Base-by-base conservation (phyloP, 2,329 filamentous ascomycete species). In the Dactylellina leptospora region DNA sequence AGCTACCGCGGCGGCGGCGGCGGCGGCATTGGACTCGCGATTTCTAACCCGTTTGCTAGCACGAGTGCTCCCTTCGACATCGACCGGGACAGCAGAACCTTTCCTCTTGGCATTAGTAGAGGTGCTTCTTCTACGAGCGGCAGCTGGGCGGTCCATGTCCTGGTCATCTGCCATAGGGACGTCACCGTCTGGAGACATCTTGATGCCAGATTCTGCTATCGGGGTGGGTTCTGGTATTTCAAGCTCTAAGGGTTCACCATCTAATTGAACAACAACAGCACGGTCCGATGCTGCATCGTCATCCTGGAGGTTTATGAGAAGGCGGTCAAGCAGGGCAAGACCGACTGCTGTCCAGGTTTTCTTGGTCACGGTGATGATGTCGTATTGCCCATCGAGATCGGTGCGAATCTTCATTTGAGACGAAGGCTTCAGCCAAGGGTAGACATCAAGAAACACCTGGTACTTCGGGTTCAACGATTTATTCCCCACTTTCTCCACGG, bases 11-110 rank as follows among this genome's bases (percentile, higher is more conserved):
- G 76, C 76, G 0, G 80, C 78, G 51, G 87, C 86, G 33, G 85
- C 86, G 2, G 78, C 80, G 8, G 80, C 78, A 9, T 84, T 82
- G 2, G 83, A 84, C 44, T 88, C 87, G 59, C 87, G 82, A 16
- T 86, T 84, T 47, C 87, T 83, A 27, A 87, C 87, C 53, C 88
- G 82, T 76, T 90, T 90, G 78, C 87, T 89, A 63, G 76, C 70
- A 13, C 76, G 73, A 16, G 75, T 75, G 27, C 75, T 74, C 22
- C 71, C 76, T 27, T 77, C 75, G 54, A 62, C 69, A 16, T 76
- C 75, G 22, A 73, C 72, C 1, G 75, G 75, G 11, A 76, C 72
- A 1, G 75, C 75, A 9, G 76, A 75, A n/a, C 74, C 74, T 44
- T 77, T 77, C 36, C 76, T 71, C 50, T 77, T 77, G 40, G 75